Evolutionary conservation across 257 asterid genomes (phyloP).

Genomic region (Osmanthus fragrans): DNA sequence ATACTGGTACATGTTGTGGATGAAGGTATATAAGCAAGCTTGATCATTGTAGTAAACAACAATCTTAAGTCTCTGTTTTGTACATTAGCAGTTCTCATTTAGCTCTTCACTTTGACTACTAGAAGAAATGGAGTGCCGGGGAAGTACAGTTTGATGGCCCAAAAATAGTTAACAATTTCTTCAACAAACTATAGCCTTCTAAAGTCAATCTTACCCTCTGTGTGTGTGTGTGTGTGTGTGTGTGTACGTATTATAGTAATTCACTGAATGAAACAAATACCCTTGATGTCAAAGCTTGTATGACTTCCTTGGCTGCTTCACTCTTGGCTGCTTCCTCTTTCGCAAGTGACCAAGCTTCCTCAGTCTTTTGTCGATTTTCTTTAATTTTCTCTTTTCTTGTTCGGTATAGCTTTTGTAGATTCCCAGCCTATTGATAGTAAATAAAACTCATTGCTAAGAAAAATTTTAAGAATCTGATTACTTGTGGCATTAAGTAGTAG

Average conservation of each 20-base stretch:
- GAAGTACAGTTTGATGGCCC: not conserved
- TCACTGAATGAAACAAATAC: constrained; percentile 16
- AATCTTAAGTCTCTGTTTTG: not conserved
- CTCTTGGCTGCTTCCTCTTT: constrained; percentile 49
- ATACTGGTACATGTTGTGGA: not conserved
- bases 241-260: not conserved
- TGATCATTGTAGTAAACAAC: not conserved
- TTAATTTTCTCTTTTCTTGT: constrained; percentile 42
- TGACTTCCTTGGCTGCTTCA: constrained; percentile 55
- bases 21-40: not conserved
- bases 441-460: not conserved
- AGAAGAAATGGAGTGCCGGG: not conserved
- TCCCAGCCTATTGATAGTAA: constrained; percentile 30
- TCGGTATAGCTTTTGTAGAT: constrained; percentile 38
- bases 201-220: not conserved
- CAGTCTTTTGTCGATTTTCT: constrained; percentile 35
- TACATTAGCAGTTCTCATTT: not conserved
- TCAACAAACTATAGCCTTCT: not conserved
- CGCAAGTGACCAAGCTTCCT: constrained; percentile 51
- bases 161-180: not conserved
- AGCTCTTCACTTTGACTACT: not conserved
- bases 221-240: not conserved
- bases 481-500: no score
- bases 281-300: constrained; percentile 47
- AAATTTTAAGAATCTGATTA: not conserved